These are phyloP conservation scores for Polygonum aviculare DNA, from an alignment of 148 eudicot species.

Conservation along the genomic window DNA sequence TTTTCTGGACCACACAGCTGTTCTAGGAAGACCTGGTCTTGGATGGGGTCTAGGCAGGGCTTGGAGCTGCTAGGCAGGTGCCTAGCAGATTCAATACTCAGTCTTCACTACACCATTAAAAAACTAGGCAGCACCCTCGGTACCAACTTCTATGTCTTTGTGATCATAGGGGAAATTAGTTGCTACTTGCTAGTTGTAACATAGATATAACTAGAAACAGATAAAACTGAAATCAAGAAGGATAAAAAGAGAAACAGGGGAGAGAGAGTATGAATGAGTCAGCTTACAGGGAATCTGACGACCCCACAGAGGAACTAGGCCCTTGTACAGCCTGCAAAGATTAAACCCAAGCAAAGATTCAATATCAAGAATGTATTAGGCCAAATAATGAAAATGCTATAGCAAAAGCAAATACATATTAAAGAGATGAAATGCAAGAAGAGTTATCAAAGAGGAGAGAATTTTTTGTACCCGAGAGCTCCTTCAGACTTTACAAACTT, in stretches of 20 bases:
- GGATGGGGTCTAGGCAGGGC: too few relatives aligned
- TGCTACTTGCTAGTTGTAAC: too few relatives aligned
- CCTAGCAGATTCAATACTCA: too few relatives aligned
- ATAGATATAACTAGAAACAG: too few relatives aligned
- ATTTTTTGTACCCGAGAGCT: slow-evolving; percentile 32
- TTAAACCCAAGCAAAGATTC: not conserved
- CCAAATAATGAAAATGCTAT: not conserved
- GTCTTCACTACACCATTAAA: too few relatives aligned
- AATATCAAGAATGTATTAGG: not conserved
- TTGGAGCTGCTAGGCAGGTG: too few relatives aligned
- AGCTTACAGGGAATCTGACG: slow-evolving; percentile 79
- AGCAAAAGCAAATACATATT: not conserved
- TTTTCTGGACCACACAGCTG: too few relatives aligned
- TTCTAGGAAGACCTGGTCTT: too few relatives aligned
- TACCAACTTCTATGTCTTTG: too few relatives aligned
- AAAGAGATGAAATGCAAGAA: not conserved
- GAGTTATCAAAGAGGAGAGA: not conserved
- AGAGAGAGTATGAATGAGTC: not conserved
- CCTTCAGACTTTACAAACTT: slow-evolving; percentile 69
- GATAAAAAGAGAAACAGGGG: not conserved
- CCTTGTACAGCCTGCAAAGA: slow-evolving; percentile 60
- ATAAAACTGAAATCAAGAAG: not conserved
- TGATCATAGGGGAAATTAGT: too few relatives aligned
- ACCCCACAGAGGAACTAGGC: slow-evolving; percentile 73
- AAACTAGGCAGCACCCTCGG: too few relatives aligned